phyloP scores from a whole-genome alignment of 148 eudicot genomes.

The Vaccinium myrtillus region DNA sequence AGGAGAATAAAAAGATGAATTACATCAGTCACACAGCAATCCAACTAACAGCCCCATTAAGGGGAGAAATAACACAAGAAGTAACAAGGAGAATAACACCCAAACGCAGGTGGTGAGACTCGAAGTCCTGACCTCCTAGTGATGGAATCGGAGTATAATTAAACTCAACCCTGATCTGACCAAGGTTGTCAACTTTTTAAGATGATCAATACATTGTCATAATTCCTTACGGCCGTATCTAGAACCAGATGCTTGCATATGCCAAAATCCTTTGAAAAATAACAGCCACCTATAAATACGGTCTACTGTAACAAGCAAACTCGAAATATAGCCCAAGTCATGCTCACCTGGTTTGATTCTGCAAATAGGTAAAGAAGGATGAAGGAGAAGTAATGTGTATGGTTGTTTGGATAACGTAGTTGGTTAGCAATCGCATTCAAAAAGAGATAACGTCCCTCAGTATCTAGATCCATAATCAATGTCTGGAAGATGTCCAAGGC shows the following conservation, averaged over 20 bases:
- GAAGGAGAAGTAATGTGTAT: conserved; percentile 89
- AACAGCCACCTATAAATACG: background rate
- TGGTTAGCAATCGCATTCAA: conserved; percentile 92
- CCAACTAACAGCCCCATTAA: too few relatives aligned
- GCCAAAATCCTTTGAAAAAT: background rate
- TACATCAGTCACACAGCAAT: too few relatives aligned
- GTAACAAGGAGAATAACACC: too few relatives aligned
- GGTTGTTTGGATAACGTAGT: conserved; percentile 92
- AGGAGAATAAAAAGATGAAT: too few relatives aligned
- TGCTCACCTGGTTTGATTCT: conserved; percentile 70
- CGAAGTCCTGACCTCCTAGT: too few relatives aligned
- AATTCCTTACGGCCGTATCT: background rate
- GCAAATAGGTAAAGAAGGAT: conserved; percentile 69
- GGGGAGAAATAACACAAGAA: too few relatives aligned
- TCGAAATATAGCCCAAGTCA: background rate
- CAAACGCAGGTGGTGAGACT: too few relatives aligned
- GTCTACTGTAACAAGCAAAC: background rate
- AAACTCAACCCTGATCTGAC: conserved; percentile 1
- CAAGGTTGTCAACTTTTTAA: background rate
- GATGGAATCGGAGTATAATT: background rate
- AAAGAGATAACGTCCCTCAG: conserved; percentile 91
- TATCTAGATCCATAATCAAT: conserved; percentile 66
- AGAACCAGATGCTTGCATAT: background rate
- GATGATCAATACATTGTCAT: background rate
- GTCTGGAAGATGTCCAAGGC: conserved; percentile 79